These are phyloP conservation scores for Parietaria judaica DNA, from an alignment of 306 rosid species.

Conservation along the genomic window DNA sequence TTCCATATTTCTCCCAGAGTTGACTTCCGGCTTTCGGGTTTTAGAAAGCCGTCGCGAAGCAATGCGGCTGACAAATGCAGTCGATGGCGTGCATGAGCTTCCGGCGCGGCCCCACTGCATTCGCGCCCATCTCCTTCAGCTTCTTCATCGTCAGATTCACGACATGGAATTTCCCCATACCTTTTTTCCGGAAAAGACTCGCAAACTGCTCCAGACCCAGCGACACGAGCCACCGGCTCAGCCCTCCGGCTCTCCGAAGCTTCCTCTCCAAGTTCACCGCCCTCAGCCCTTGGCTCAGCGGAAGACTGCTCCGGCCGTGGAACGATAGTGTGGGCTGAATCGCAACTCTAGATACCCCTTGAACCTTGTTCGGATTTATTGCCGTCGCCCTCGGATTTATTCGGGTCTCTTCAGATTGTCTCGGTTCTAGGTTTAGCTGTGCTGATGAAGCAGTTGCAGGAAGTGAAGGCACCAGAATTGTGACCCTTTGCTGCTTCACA, in stretches of 20 bases:
- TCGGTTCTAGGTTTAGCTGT: slow-evolving; percentile 30
- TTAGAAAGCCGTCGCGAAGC: slow-evolving; percentile 30
- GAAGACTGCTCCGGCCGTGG: slow-evolving; percentile 27
- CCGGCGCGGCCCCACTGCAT: slow-evolving; percentile 95
- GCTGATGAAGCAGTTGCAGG: slow-evolving; percentile 28
- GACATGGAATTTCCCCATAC: slow-evolving; percentile 61
- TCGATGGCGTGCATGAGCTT: slow-evolving; percentile 87
- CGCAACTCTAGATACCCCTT: slow-evolving; percentile 30
- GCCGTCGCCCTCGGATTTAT: slow-evolving; percentile 20
- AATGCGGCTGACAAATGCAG: slow-evolving; percentile 78
- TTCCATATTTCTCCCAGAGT: not conserved
- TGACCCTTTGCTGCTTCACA: slow-evolving; percentile 74
- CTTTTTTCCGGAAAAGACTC: slow-evolving; percentile 55
- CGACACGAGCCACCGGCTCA: slow-evolving; percentile 68
- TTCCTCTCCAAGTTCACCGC: slow-evolving; percentile 75
- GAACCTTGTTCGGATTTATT: slow-evolving; percentile 27
- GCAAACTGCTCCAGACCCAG: slow-evolving; percentile 76
- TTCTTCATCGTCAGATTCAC: slow-evolving; percentile 80
- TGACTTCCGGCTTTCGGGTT: not conserved
- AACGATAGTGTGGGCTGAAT: slow-evolving; percentile 34
- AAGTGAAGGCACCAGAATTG: slow-evolving; percentile 56
- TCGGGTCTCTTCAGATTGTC: too few species aligned
- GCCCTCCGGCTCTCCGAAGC: slow-evolving; percentile 80
- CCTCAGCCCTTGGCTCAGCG: slow-evolving; percentile 45
- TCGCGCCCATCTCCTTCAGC: slow-evolving; percentile 92